A percentile compares a stretch with the other conserved stretches of the same genome.
phyloP scores from a whole-genome alignment of 352 stramenopile species.

The Phytopythium delawarense region DNA sequence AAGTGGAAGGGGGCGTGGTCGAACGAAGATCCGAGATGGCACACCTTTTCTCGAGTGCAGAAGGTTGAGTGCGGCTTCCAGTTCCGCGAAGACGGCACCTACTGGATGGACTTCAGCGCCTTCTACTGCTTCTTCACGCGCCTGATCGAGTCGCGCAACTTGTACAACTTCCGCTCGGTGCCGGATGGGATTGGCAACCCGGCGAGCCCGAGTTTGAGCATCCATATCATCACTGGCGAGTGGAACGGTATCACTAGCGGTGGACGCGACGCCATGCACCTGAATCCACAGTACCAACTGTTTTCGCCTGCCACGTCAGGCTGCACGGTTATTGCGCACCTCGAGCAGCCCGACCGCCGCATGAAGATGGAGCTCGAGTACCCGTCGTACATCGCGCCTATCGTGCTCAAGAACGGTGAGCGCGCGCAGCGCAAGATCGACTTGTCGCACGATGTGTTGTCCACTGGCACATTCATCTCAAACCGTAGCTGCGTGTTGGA shows the following conservation, averaged over 20 bases:
- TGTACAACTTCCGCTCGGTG: conserved; percentile 79
- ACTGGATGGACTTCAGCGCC: conserved; percentile 80
- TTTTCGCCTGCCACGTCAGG: conserved; percentile 53
- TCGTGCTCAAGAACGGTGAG: conserved; percentile 74
- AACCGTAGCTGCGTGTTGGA: conserved; percentile 75
- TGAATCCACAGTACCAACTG: conserved; percentile 85
- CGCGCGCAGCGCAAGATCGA: conserved; percentile 75
- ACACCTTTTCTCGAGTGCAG: conserved; percentile 61
- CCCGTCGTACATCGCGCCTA: conserved; percentile 63
- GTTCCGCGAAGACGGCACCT: conserved; percentile 73
- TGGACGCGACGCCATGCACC: conserved; percentile 73
- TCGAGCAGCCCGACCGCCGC: conserved; percentile 75
- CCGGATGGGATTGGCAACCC: conserved; percentile 60
- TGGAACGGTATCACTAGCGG: conserved; percentile 82
- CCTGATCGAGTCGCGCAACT: conserved; percentile 71
- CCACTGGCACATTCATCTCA: conserved; percentile 83
- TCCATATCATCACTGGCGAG: conserved; percentile 70
- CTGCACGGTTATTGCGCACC: conserved; percentile 48
- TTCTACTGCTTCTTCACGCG: conserved; percentile 80
- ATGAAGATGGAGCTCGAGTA: conserved; percentile 78
- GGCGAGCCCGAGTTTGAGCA: conserved; percentile 46
- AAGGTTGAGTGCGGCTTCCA: conserved; percentile 77
- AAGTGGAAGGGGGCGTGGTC: conserved; percentile 75
- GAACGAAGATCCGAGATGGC: conserved; percentile 64
- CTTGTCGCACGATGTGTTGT: conserved; percentile 68